Evolutionary conservation across 2,329 filamentous ascomycete genomes (phyloP).

Genomic region (Didymella lethalis): DNA sequence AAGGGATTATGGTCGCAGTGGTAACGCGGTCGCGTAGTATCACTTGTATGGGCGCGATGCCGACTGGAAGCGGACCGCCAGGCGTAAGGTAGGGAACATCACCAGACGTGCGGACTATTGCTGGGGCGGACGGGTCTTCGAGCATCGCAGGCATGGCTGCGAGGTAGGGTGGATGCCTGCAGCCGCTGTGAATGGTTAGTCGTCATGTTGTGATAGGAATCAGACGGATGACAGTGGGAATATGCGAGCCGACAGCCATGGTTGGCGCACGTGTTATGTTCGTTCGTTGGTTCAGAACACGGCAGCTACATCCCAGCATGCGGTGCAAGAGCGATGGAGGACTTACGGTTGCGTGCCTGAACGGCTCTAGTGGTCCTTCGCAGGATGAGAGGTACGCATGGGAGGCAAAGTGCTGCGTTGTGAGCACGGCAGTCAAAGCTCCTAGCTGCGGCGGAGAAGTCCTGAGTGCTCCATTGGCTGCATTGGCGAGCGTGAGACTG

Average conservation of each 20-base stretch:
- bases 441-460: not conserved
- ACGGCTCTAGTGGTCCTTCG: conserved; percentile 13
- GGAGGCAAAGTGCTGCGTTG: conserved; percentile 19
- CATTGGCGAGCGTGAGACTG: conserved; percentile 4
- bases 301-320: not conserved
- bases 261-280: not conserved
- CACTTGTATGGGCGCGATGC: conserved; percentile 77
- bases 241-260: not conserved
- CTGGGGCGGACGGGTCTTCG: conserved; percentile 75
- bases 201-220: not conserved
- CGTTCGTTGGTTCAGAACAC: not conserved
- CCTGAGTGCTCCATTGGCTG: conserved; percentile 4
- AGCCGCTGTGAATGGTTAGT: conserved; percentile 12
- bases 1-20: conserved; percentile 82
- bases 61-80: conserved; percentile 69
- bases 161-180: conserved; percentile 7
- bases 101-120: conserved; percentile 74
- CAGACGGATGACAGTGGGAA: not conserved
- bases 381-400: conserved; percentile 25
- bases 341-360: conserved; percentile 18
- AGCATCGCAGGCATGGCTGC: conserved; percentile 76
- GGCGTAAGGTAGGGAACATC: conserved; percentile 69
- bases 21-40: conserved; percentile 85
- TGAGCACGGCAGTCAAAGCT: conserved; percentile 11
- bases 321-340: conserved; percentile 8